These are phyloP conservation scores for Candida sphagnicola DNA, from an alignment of 805 yeast species.

Conservation along the genomic window DNA sequence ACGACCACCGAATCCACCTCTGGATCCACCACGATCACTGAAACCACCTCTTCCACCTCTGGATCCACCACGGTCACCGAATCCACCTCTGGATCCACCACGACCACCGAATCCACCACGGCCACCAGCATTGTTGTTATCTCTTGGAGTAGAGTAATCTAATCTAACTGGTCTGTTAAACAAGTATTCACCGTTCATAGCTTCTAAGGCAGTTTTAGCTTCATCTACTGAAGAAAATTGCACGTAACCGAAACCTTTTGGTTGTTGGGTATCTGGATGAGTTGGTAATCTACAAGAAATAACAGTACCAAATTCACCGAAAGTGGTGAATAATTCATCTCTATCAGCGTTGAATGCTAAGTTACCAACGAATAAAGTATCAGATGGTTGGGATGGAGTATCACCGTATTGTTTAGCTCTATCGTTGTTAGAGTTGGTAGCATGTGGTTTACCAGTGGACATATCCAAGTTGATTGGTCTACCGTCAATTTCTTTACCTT, in stretches of 20 bases:
- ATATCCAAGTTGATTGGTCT: conserved; percentile 92
- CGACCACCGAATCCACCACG: conserved; percentile 42
- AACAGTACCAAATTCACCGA: conserved; percentile 76
- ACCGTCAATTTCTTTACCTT: conserved; percentile 95
- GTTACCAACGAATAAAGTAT: conserved; percentile 94
- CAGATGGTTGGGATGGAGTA: conserved; percentile 86
- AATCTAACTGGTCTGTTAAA: conserved; percentile 93
- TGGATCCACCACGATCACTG: conserved; percentile 26
- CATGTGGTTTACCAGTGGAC: conserved; percentile 78
- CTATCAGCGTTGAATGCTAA: conserved; percentile 86
- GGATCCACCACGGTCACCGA: conserved; percentile 40
- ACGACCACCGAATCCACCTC: conserved; percentile 27
- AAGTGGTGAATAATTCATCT: conserved; percentile 69
- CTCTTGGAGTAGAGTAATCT: conserved; percentile 92
- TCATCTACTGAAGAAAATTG: conserved; percentile 85
- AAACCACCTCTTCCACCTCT: conserved; percentile 33
- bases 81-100: conserved; percentile 29
- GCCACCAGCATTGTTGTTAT: conserved; percentile 36
- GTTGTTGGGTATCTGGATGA: conserved; percentile 97
- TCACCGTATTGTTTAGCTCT: conserved; percentile 93
- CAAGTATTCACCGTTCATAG: conserved; percentile 82
- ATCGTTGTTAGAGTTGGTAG: conserved; percentile 53
- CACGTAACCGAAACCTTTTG: conserved; percentile 98
- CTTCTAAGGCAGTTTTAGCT: conserved; percentile 84
- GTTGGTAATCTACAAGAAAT: conserved; percentile 94